Conservation (phyloP, 371 early-diverging fungal genomes). For the Mucor irregularis region DNA sequence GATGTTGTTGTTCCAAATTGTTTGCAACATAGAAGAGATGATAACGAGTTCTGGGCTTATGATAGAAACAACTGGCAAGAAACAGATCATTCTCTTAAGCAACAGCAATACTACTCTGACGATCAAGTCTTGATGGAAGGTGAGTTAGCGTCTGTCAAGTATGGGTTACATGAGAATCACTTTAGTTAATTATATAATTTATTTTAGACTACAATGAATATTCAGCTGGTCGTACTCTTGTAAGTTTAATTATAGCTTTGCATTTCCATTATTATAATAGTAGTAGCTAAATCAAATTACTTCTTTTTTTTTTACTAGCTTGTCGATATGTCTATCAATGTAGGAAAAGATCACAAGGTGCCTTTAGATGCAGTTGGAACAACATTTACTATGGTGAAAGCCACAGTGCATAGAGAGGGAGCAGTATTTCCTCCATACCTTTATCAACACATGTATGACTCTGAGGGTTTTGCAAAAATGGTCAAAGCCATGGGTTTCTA, state of each 20-base stretch:
- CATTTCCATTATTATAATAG: too few species aligned
- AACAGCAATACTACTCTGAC: conserved; percentile 44
- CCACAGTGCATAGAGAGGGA: conserved; percentile 67
- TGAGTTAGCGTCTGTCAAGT: neutral
- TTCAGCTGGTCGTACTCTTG: conserved; percentile 19
- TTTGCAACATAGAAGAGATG: conserved; percentile 34
- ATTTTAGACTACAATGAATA: conserved; percentile 15
- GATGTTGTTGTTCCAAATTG: conserved; percentile 64
- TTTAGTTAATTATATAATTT: neutral
- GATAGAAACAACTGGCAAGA: conserved; percentile 71
- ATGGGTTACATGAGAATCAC: neutral
- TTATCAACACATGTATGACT: conserved; percentile 66
- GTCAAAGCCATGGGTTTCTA: conserved; percentile 60
- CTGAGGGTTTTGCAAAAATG: conserved; percentile 73
- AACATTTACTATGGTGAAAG: conserved; percentile 62
- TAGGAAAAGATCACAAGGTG: conserved; percentile 28
- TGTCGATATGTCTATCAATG: conserved; percentile 44
- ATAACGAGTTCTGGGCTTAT: conserved; percentile 45
- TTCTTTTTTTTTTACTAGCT: conserved; percentile 42
- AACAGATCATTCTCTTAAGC: conserved; percentile 51
- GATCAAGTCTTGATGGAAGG: conserved; percentile 42
- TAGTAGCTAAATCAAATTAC: too few species aligned
- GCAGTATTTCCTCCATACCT: conserved; percentile 62
- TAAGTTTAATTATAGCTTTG: neutral
- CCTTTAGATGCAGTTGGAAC: conserved; percentile 64